Conservation (phyloP, 129 eudicot genomes). For the Artemisia annua region DNA sequence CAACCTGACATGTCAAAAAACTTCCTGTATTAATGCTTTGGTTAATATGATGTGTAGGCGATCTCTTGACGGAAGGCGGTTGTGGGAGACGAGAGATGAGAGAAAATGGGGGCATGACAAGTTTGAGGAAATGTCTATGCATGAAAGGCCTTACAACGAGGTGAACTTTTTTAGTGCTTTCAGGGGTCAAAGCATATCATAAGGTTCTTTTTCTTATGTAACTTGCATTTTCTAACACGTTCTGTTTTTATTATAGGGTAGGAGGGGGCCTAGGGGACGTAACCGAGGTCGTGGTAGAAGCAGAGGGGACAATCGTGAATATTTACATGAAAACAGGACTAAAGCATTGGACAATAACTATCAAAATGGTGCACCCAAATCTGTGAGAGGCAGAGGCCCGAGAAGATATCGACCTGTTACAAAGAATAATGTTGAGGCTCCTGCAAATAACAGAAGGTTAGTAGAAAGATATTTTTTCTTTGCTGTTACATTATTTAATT, state of each 20-base stretch:
- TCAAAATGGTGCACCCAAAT: constrained; percentile 46
- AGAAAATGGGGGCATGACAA: constrained; percentile 95
- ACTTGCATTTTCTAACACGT: not conserved
- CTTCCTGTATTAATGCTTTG: not conserved
- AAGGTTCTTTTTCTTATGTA: not conserved
- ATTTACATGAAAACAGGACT: constrained; percentile 42
- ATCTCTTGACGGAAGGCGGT: constrained; percentile 59
- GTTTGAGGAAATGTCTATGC: constrained; percentile 67
- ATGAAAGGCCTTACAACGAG: constrained; percentile 58
- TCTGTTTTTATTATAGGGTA: constrained; percentile 40
- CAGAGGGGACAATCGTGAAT: constrained; percentile 48
- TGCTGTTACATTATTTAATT: not conserved
- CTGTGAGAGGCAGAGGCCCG: constrained; percentile 76
- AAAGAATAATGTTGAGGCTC: constrained; percentile 42
- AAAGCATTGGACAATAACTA: constrained; percentile 35
- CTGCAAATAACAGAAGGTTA: constrained; percentile 56
- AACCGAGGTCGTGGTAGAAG: constrained; percentile 58
- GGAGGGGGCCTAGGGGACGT: constrained; percentile 60
- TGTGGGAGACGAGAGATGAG: constrained; percentile 85
- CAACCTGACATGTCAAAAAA: not conserved
- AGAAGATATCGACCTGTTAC: constrained; percentile 58
- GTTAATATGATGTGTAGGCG: constrained; percentile 39
- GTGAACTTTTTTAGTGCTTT: constrained; percentile 27
- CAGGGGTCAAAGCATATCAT: not conserved
- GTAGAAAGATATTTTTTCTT: constrained; percentile 10